Evolutionary conservation across 2,329 filamentous ascomycete genomes (phyloP).

Genomic region (Colletotrichum shisoi): DNA sequence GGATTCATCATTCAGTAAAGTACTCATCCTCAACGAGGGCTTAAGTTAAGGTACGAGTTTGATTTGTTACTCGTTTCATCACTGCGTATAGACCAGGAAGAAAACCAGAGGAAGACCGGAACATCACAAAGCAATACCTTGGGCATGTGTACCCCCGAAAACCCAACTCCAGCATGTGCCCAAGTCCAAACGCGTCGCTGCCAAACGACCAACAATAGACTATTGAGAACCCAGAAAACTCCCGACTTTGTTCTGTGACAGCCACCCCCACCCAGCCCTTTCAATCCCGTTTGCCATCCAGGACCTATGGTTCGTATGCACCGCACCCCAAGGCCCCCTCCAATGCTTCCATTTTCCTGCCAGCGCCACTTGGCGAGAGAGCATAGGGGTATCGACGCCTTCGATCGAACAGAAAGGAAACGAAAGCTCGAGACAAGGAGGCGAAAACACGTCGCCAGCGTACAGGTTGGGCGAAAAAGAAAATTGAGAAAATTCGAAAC

Average conservation of each 20-base stretch:
- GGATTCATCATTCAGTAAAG: slow-evolving; percentile 4
- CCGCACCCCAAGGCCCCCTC: slow-evolving; percentile 3
- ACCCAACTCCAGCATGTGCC: slow-evolving; percentile 29
- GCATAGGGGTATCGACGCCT: slow-evolving; percentile 36
- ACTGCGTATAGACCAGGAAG: slow-evolving; percentile 25
- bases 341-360: slow-evolving; percentile 28
- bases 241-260: slow-evolving; percentile 18
- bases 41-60: slow-evolving; percentile 8
- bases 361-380: slow-evolving; percentile 40
- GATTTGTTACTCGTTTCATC: slow-evolving; percentile 28
- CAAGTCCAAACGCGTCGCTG: slow-evolving; percentile 8
- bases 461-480: slow-evolving; percentile 14
- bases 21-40: slow-evolving; percentile 1
- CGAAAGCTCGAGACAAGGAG: neutral
- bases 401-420: slow-evolving; percentile 12
- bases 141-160: slow-evolving; percentile 15
- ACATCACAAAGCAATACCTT: slow-evolving; percentile 9
- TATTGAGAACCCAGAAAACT: slow-evolving; percentile 12
- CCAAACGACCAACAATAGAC: slow-evolving; percentile 14
- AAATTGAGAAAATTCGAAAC: neutral
- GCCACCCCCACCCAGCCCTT: slow-evolving; percentile 13
- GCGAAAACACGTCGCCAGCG: slow-evolving; percentile 17
- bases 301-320: slow-evolving; percentile 19
- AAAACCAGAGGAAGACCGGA: neutral
- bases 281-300: slow-evolving; percentile 34